phyloP scores from a whole-genome alignment of 2,329 filamentous ascomycete species.

The Beauveria sp. region DNA sequence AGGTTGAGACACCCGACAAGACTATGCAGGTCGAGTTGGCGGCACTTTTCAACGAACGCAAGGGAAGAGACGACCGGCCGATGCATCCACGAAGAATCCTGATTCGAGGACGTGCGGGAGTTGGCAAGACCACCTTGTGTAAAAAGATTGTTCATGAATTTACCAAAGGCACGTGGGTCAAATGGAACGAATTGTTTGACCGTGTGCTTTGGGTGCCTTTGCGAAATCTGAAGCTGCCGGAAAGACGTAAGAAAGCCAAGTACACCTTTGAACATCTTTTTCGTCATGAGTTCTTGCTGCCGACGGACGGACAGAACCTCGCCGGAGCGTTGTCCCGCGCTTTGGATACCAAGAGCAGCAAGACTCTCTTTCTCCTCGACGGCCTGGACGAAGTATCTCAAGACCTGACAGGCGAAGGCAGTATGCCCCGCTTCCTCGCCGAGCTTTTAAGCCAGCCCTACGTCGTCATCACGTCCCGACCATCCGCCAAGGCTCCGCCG shows the following conservation, averaged over 20 bases:
- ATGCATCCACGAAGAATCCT: constrained; percentile 21
- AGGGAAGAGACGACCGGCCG: background rate
- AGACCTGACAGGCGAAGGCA: no score
- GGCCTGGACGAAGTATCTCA: no score
- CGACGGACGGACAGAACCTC: no score
- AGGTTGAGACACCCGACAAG: background rate
- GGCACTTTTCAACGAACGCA: background rate
- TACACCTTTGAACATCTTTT: constrained; percentile 21
- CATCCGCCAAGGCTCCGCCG: background rate
- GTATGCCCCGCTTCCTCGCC: no score
- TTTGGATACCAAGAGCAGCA: no score
- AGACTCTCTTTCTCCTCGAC: no score
- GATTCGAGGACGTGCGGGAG: constrained; percentile 29
- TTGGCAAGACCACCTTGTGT: constrained; percentile 35
- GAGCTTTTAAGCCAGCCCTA: no score
- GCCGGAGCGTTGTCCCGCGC: no score
- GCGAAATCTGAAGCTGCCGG: constrained; percentile 23
- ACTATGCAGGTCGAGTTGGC: background rate
- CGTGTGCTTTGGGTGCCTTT: constrained; percentile 33
- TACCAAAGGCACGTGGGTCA: constrained; percentile 10
- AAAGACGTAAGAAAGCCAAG: background rate
- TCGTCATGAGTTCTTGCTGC: background rate
- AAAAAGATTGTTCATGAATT: constrained; percentile 34
- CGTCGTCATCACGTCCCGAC: background rate
- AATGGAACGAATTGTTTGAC: constrained; percentile 15